These are phyloP conservation scores for Emericellopsis cladophorae DNA, from an alignment of 2,329 filamentous ascomycete species.

Conservation along the genomic window DNA sequence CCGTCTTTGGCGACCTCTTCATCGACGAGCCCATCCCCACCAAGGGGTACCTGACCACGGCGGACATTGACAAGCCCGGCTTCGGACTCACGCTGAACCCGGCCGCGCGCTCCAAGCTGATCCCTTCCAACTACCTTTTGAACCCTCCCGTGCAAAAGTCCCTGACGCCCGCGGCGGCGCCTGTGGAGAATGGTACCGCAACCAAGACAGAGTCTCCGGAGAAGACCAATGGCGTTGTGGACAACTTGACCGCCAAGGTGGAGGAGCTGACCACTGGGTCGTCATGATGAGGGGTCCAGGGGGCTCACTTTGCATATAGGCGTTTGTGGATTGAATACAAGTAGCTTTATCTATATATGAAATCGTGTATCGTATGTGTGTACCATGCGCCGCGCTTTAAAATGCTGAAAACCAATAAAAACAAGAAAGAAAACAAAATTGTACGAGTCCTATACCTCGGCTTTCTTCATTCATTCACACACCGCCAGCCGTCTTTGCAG, in stretches of 20 bases:
- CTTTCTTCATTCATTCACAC: no score
- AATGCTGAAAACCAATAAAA: no score
- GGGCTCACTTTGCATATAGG: no score
- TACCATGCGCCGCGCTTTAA: no score
- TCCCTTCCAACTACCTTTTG: slow-evolving; percentile 62
- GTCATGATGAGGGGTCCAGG: neutral
- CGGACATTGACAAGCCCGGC: slow-evolving; percentile 74
- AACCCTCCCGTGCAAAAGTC: slow-evolving; percentile 46
- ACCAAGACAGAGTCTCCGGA: slow-evolving; percentile 2
- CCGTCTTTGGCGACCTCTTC: slow-evolving; percentile 87
- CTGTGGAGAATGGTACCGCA: slow-evolving; percentile 4
- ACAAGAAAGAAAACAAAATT: no score
- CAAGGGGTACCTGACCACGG: slow-evolving; percentile 69
- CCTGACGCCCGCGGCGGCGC: slow-evolving; percentile 18
- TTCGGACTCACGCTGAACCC: slow-evolving; percentile 85
- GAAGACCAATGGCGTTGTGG: slow-evolving; percentile 11
- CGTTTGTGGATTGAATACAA: no score
- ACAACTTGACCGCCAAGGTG: slow-evolving; percentile 19
- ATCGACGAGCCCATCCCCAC: slow-evolving; percentile 79
- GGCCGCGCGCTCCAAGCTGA: slow-evolving; percentile 54
- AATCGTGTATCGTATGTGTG: no score
- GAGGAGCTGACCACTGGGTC: slow-evolving; percentile 15
- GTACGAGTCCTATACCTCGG: no score
- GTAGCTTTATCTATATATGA: no score
- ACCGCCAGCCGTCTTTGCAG: no score